Conservation (phyloP, 208 protist genomes). For the Crithidia bombi region DNA sequence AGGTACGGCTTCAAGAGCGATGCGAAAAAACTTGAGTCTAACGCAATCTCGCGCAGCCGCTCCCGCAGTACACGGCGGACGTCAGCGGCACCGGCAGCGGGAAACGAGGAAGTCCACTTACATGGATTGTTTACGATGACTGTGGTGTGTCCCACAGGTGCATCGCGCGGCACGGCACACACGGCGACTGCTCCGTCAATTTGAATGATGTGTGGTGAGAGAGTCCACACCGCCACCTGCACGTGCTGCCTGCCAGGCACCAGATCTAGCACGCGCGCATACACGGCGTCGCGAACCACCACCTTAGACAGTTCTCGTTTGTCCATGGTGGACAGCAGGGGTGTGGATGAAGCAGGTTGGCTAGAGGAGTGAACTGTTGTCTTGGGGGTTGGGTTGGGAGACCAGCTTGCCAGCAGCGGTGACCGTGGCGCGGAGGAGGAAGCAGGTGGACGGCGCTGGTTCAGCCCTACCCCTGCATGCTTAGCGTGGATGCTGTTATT, state of each 20-base stretch:
- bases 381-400: background rate
- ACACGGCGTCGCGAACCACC: conserved; percentile 53
- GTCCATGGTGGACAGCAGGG: conserved; percentile 52
- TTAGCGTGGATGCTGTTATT: background rate
- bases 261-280: conserved; percentile 47
- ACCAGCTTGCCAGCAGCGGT: background rate
- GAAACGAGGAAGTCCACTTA: background rate
- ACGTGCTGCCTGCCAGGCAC: conserved; percentile 39
- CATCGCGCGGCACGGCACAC: conserved; percentile 10
- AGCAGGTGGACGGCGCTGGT: background rate
- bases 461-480: background rate
- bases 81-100: background rate
- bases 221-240: conserved; percentile 41
- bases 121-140: background rate
- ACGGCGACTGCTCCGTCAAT: conserved; percentile 46
- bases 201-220: conserved; percentile 36
- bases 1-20: conserved; percentile 43
- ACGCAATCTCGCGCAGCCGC: conserved; percentile 38
- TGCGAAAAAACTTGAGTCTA: conserved; percentile 31
- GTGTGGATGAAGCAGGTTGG: background rate
- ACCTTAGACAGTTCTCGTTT: conserved; percentile 61
- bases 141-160: background rate
- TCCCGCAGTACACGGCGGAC: conserved; percentile 11
- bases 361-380: background rate
- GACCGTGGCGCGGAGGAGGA: background rate